These are phyloP conservation scores for Arthroderma sp. DNA, from an alignment of 2,329 filamentous ascomycete species.

Conservation along the genomic window DNA sequence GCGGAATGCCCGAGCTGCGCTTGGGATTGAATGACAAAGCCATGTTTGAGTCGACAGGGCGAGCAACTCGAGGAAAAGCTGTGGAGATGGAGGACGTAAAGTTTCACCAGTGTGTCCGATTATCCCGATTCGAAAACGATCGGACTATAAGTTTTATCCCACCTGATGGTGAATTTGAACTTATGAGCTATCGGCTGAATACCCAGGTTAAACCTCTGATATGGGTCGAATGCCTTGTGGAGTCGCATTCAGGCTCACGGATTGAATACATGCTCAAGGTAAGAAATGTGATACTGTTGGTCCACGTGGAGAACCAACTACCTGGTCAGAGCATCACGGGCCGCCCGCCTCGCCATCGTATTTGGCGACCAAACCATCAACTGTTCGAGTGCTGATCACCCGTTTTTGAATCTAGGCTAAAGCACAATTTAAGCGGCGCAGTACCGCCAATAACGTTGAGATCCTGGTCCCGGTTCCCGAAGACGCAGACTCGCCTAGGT, in stretches of 20 bases:
- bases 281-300: slow-evolving; percentile 7
- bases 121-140: slow-evolving; percentile 96
- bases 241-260: slow-evolving; percentile 84
- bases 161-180: slow-evolving; percentile 94
- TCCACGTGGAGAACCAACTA: no score
- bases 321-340: not conserved
- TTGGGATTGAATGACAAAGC: slow-evolving; percentile 96
- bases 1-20: slow-evolving; percentile 92
- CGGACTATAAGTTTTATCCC: slow-evolving; percentile 98
- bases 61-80: slow-evolving; percentile 86
- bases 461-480: slow-evolving; percentile 95
- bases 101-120: slow-evolving; percentile 93
- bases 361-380: not conserved
- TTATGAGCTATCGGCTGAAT: slow-evolving; percentile 98
- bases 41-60: slow-evolving; percentile 97
- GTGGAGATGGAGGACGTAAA: slow-evolving; percentile 99
- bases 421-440: slow-evolving; percentile 94
- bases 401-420: slow-evolving; percentile 44
- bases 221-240: slow-evolving; percentile 96
- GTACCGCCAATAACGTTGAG: slow-evolving; percentile 96
- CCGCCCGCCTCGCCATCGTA: not conserved
- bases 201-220: slow-evolving; percentile 97
- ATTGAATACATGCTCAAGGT: slow-evolving; percentile 98
- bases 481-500: slow-evolving; percentile 88
- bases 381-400: not conserved